These are phyloP conservation scores for Rhodotorula sp. DNA, from an alignment of 1,284 basidiomycete species.

Conservation along the genomic window DNA sequence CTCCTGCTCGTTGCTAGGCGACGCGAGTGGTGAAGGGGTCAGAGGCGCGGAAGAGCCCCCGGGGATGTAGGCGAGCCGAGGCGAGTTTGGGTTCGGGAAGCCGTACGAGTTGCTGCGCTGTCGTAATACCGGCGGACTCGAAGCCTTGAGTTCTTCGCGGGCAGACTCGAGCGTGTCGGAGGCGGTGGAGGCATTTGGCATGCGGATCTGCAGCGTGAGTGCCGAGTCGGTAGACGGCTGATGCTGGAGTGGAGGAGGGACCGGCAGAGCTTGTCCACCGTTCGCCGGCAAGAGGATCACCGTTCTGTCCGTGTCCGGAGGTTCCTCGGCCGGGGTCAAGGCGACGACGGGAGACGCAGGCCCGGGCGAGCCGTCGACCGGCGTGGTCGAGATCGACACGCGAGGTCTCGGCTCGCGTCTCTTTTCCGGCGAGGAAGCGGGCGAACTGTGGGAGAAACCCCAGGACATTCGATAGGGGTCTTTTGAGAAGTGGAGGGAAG, in stretches of 20 bases:
- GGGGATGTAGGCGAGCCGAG: neutral
- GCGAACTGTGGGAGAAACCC: constrained; percentile 19
- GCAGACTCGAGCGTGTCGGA: neutral
- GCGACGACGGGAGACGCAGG: constrained; percentile 1
- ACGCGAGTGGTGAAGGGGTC: constrained; percentile 11
- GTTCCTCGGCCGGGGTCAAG: neutral
- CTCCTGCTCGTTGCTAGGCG: constrained; percentile 2
- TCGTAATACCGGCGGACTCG: constrained; percentile 11
- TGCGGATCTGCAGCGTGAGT: neutral
- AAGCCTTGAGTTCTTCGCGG: neutral
- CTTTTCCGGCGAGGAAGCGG: constrained; percentile 9
- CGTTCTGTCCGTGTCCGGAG: neutral
- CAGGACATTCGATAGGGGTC: constrained; percentile 37
- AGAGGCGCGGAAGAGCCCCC: neutral
- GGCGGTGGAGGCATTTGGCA: neutral
- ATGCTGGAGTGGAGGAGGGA: constrained; percentile 3
- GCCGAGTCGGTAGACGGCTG: constrained; percentile 6
- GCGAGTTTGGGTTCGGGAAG: neutral
- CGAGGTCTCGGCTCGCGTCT: neutral
- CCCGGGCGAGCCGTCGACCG: neutral
- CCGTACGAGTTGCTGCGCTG: constrained; percentile 24
- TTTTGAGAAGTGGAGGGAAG: constrained; percentile 25
- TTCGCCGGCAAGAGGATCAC: neutral
- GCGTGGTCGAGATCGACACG: constrained; percentile 16
- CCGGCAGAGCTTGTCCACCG: neutral